Evolutionary conservation across 305 asterid genomes (phyloP), one percentile per base, ranked within the genome.

Genomic region (Salvia sclarea): DNA sequence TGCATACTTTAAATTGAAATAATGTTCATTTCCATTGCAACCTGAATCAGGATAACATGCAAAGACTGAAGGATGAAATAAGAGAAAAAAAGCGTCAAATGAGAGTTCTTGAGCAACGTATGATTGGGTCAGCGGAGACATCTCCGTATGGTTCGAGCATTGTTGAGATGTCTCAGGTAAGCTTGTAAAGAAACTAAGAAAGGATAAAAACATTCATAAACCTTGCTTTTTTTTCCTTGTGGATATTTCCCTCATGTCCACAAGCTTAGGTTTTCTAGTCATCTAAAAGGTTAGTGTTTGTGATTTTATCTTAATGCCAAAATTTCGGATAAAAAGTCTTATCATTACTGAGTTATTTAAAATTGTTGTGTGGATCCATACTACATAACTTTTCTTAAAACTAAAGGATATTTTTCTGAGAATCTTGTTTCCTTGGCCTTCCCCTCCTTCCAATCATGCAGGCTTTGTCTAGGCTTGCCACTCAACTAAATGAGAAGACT

Each of bases 41-140:
- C 48, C 62, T 68, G 75, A 62, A 76, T 43, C 68, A 90, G 97
- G 96, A 84, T 68, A 82, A 79, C 64, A 76, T 88, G 71, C 84
- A 56, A 69, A 84, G 76, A 73, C 60, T 90, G 74, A 90, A 88
- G 82, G 81, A 85, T 78, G 96, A 86, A 75, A 83, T 90, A 61
- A 78, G 86, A 76, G 96, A 82, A 73, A 90, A 90, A 81, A 88
- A 82, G 70, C 74, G 41, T 40, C 96, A 88, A 68, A 90, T 90
- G 79, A 82, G 77, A 68, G 73, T 77, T 66, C 76, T 90, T 53
- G 95, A 90, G 82, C 93, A 88, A 68, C 94, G 90, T 21, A 84
- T 90, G 90, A 80, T 86, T 81, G 90, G 95, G 68, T 90, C 97
- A 38, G 88, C 80, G 68, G 91, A 88, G 84, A 76, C 75, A 56